Evolutionary conservation across 805 yeast species (phyloP), one percentile per base, ranked within the genome.

Genomic region (Myxozyma monticola): DNA sequence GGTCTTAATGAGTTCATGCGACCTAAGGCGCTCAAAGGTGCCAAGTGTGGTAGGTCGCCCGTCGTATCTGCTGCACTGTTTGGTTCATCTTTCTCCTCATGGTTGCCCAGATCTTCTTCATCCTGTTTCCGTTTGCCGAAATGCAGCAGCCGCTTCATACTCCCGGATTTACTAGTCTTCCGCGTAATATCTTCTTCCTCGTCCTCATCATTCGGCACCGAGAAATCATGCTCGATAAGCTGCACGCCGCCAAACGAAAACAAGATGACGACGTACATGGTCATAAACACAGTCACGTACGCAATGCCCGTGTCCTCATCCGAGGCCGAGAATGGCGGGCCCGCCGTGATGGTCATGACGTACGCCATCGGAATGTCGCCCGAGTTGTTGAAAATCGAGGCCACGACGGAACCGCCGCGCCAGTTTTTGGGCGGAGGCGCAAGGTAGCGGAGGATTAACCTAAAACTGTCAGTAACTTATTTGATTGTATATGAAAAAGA

Each of bases 341-440:
- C 81, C 14, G 78, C 75, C 22, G 85, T 83, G 62, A 88, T 69
- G 2, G 91, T 84, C 44, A 70, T 65, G 9, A 71, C 72, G 59
- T 88, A 88, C 0, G 96, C 95, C 59, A 88, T 85, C 0, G 96
- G 96, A 48, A 88, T 72, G 68, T 88, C 96, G 14, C 89, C 79
- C 37, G 84, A 80, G 62, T 88, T 88, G 37, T 89, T 90, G 62
- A 87, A 79, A 26, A 85, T 71, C 0, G 91, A 88, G 8, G 85
- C 88, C 25, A 83, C 76, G 5, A 84, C 54, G 17, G 84, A 64
- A 0, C 96, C 95, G 45, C 95, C 93, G 22, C 76, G 69, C 91
- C 95, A 88, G 33, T 76, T 68, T 51, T 75, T 76, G 2, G 96
- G 95, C 4, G 80, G 78, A 4, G 81, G 81, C 2, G 87, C 75